A percentile compares a stretch with the other conserved stretches of the same genome.
Conservation (phyloP, 768 basidiomycete species). For the Mycena capillaripes region DNA sequence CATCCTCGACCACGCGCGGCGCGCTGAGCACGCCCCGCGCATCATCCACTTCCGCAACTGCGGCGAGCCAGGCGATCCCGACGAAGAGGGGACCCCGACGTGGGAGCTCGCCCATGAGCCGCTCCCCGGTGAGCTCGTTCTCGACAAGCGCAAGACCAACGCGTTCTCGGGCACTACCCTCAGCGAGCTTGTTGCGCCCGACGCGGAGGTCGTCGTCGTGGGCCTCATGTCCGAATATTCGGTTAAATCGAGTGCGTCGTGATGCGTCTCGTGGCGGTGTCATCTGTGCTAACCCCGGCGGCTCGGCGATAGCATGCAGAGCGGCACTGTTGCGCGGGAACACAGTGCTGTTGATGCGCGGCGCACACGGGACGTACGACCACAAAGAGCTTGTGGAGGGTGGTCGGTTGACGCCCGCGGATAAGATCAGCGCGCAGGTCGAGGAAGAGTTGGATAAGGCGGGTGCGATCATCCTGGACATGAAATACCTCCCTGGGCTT, state of each 20-base stretch:
- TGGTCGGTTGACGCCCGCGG: constrained; percentile 66
- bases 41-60: constrained; percentile 80
- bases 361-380: constrained; percentile 79
- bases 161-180: constrained; percentile 75
- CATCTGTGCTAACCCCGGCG: too few relatives aligned
- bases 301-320: constrained; percentile 59
- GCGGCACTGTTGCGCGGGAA: constrained; percentile 76
- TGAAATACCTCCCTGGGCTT: constrained; percentile 72
- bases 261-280: neutral
- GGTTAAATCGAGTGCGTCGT: constrained; percentile 56
- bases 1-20: constrained; percentile 59
- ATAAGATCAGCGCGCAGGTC: constrained; percentile 68
- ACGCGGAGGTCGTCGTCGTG: constrained; percentile 75
- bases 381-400: constrained; percentile 73
- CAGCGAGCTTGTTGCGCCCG: constrained; percentile 59
- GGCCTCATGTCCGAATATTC: constrained; percentile 81
- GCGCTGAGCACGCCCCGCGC: constrained; percentile 61
- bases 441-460: constrained; percentile 79
- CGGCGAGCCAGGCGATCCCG: constrained; percentile 72
- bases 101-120: constrained; percentile 75
- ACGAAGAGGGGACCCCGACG: constrained; percentile 67
- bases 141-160: constrained; percentile 81
- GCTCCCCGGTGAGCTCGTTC: constrained; percentile 62
- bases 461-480: constrained; percentile 74
- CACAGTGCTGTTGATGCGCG: constrained; percentile 72